Percentiles rank a stretch among this genome's conserved stretches.
These are phyloP conservation scores for Coemansia sp. DNA, from an alignment of 192 early-diverging fungal genomes.

Conservation along the genomic window DNA sequence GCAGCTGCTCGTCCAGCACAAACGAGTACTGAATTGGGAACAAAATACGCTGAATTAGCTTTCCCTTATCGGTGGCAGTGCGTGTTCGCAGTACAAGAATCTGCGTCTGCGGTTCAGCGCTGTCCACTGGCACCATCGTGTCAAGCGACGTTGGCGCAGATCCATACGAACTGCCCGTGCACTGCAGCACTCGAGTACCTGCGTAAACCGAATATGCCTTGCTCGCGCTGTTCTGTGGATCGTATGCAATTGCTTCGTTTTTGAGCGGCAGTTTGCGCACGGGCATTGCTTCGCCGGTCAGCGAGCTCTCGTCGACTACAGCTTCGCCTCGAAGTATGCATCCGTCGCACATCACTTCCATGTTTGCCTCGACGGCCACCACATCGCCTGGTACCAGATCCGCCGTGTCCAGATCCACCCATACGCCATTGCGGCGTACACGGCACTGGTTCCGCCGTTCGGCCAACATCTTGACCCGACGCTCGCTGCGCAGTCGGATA, in stretches of 20 bases:
- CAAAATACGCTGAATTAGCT: background rate
- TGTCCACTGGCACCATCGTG: background rate
- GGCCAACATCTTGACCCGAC: background rate
- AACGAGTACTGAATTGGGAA: background rate
- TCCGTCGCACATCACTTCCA: constrained; percentile 1
- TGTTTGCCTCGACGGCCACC: background rate
- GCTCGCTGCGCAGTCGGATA: background rate
- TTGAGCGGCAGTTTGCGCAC: background rate
- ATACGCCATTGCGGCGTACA: background rate
- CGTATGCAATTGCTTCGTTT: background rate
- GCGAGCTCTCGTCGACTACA: background rate
- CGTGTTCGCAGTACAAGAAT: background rate
- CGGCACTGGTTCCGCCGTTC: background rate
- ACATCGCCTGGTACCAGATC: background rate
- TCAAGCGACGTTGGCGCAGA: background rate
- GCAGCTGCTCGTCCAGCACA: background rate
- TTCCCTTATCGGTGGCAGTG: background rate
- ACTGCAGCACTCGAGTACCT: background rate
- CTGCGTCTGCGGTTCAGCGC: background rate
- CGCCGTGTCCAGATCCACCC: background rate
- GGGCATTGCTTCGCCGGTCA: background rate
- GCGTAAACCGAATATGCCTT: background rate
- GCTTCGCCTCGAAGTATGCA: background rate
- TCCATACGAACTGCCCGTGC: background rate
- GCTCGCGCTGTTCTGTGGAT: background rate